Conservation (phyloP, 2,329 filamentous ascomycete species). For the Hysterium pulicare region DNA sequence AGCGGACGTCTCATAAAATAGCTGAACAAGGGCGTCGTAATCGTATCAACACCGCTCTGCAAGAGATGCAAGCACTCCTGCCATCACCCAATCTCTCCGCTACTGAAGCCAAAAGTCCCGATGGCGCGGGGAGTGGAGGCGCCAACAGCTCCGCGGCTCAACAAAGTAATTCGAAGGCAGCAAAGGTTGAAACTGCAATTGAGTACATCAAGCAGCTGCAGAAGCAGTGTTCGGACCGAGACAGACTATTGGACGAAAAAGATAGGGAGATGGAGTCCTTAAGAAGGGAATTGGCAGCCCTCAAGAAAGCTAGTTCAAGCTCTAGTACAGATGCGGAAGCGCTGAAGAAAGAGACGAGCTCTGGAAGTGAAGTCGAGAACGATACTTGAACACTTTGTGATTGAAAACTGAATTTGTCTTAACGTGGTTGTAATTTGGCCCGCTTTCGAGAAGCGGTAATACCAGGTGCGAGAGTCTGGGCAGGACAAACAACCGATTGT, state of each 20-base stretch:
- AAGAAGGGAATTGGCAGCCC: constrained; percentile 49
- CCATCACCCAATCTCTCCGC: constrained; percentile 51
- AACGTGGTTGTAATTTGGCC: too few relatives aligned
- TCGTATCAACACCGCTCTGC: constrained; percentile 88
- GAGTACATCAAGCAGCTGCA: constrained; percentile 88
- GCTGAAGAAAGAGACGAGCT: too few relatives aligned
- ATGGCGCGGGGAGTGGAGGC: constrained; percentile 39
- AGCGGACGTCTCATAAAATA: constrained; percentile 96
- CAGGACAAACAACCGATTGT: too few relatives aligned
- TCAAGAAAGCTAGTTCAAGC: constrained; percentile 14
- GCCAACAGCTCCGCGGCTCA: constrained; percentile 32
- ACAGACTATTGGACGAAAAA: constrained; percentile 60
- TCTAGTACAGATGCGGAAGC: too few relatives aligned
- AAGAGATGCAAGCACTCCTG: constrained; percentile 85
- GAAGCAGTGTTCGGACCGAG: constrained; percentile 65
- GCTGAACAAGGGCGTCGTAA: constrained; percentile 95
- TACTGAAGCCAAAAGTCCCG: constrained; percentile 33
- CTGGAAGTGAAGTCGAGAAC: too few relatives aligned
- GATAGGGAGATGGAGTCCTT: constrained; percentile 57
- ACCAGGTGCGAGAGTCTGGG: too few relatives aligned
- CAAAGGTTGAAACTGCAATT: constrained; percentile 95
- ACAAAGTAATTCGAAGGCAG: constrained; percentile 83
- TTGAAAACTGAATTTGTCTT: too few relatives aligned
- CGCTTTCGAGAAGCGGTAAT: too few relatives aligned
- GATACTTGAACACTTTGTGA: too few relatives aligned